phyloP scores from a whole-genome alignment of 2,329 filamentous ascomycete species.

The Periglandula ipomoeae region DNA sequence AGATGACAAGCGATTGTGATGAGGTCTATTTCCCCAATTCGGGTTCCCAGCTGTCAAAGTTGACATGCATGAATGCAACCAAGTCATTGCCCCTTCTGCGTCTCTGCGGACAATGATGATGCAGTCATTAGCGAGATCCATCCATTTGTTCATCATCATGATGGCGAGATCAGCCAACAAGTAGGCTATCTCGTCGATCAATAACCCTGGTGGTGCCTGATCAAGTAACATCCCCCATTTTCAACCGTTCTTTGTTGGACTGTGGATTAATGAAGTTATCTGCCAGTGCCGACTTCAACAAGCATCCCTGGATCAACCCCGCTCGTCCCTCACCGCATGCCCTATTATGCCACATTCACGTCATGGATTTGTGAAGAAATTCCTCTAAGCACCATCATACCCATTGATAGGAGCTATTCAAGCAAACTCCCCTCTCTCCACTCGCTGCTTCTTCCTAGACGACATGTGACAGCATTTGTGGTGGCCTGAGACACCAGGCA shows the following conservation, averaged over 20 bases:
- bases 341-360: too few species aligned
- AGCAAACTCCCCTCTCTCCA: too few species aligned
- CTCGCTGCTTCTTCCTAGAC: too few species aligned
- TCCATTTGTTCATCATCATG: background rate
- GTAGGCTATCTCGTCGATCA: too few species aligned
- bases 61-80: background rate
- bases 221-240: too few species aligned
- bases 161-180: background rate
- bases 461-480: background rate
- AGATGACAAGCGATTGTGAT: background rate
- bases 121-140: background rate
- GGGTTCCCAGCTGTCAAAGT: background rate
- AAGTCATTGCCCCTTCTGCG: background rate
- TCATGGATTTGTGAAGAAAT: background rate
- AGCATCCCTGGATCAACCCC: background rate
- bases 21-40: background rate
- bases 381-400: too few species aligned
- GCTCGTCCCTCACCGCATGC: too few species aligned
- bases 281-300: background rate
- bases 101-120: background rate
- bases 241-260: background rate
- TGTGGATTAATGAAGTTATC: background rate
- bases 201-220: too few species aligned
- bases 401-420: too few species aligned
- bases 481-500: background rate